These are phyloP conservation scores for Metschnikowia reukaufii DNA, from an alignment of 805 yeast genomes.

Conservation along the genomic window DNA sequence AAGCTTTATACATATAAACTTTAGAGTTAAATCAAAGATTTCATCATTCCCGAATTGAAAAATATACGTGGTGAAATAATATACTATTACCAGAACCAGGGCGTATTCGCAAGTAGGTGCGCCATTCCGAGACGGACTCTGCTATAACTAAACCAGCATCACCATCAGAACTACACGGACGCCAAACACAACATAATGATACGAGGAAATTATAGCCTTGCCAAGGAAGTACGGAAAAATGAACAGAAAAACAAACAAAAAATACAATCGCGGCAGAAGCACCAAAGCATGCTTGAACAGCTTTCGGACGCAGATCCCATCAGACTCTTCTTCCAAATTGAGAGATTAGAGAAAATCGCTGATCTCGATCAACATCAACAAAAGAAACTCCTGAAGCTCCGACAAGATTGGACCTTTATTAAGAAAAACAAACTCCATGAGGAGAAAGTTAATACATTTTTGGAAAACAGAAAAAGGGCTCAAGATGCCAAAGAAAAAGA, in stretches of 20 bases:
- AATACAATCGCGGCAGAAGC: slow-evolving; percentile 39
- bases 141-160: not conserved
- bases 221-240: slow-evolving; percentile 37
- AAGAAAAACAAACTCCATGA: slow-evolving; percentile 34
- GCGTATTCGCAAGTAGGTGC: too few relatives aligned
- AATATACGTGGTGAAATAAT: too few relatives aligned
- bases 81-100: too few relatives aligned
- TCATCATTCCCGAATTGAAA: too few relatives aligned
- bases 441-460: slow-evolving; percentile 27
- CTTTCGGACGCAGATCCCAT: slow-evolving; percentile 36
- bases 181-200: slow-evolving; percentile 19
- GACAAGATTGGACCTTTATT: slow-evolving; percentile 43
- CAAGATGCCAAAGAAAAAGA: slow-evolving; percentile 18
- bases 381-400: slow-evolving; percentile 26
- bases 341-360: slow-evolving; percentile 23
- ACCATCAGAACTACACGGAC: not conserved
- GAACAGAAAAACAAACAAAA: slow-evolving; percentile 37
- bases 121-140: too few relatives aligned
- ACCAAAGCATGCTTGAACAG: slow-evolving; percentile 26
- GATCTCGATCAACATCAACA: slow-evolving; percentile 20
- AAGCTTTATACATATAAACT: too few relatives aligned
- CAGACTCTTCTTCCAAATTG: slow-evolving; percentile 32
- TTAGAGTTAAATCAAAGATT: too few relatives aligned
- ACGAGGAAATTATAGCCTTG: slow-evolving; percentile 33
- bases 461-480: slow-evolving; percentile 22